phyloP scores from a whole-genome alignment of 2,329 filamentous ascomycete genomes.

The Microdochium nivale region DNA sequence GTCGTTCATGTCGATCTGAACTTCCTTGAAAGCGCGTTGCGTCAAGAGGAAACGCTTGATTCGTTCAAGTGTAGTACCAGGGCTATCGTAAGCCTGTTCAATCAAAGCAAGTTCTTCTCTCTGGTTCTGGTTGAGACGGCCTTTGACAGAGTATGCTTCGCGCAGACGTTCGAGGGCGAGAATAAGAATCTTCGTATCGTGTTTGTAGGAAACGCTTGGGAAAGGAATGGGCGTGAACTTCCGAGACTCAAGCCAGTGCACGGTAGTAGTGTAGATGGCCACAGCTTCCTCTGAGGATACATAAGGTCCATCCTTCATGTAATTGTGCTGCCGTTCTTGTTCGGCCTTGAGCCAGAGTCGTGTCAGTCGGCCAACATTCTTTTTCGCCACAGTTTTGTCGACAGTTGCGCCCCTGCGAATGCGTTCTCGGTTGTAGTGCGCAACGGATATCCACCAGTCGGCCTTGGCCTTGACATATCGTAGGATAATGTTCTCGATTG shows the following conservation, averaged over 20 bases:
- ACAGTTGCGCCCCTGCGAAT: constrained; percentile 95
- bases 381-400: constrained; percentile 98
- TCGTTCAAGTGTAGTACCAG: constrained; percentile 86
- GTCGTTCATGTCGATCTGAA: constrained; percentile 99
- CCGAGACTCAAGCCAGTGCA: constrained; percentile 96
- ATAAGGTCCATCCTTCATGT: constrained; percentile 98
- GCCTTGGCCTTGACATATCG: constrained; percentile 99
- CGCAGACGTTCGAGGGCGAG: constrained; percentile 85
- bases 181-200: constrained; percentile 98
- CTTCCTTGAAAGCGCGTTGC: constrained; percentile 97
- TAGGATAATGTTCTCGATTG: constrained; percentile 97
- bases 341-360: constrained; percentile 96
- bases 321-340: constrained; percentile 97
- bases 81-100: constrained; percentile 96
- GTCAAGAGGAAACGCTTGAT: constrained; percentile 98
- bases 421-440: constrained; percentile 96
- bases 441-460: constrained; percentile 99
- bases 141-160: constrained; percentile 97
- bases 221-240: constrained; percentile 99
- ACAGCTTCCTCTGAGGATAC: constrained; percentile 98
- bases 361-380: constrained; percentile 91
- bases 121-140: constrained; percentile 91
- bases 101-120: constrained; percentile 94
- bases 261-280: constrained; percentile 96
- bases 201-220: constrained; percentile 97